phyloP scores from a whole-genome alignment of 2,329 filamentous ascomycete species.

The Sporothrix pseudoabietina region DNA sequence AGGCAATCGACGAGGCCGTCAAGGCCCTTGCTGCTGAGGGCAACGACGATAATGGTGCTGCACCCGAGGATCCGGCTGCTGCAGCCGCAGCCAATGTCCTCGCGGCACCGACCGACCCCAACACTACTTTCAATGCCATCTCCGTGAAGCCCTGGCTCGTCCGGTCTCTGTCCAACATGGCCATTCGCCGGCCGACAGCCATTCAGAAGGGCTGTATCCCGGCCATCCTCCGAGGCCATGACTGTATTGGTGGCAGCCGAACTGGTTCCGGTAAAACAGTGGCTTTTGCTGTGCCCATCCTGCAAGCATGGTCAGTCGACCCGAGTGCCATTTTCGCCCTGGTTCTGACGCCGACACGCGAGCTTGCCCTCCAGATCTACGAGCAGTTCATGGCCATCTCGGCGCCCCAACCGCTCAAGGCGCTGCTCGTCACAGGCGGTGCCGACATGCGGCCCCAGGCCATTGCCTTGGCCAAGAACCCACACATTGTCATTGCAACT shows the following conservation, averaged over 20 bases:
- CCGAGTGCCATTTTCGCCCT: constrained; percentile 89
- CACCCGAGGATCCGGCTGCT: constrained; percentile 11
- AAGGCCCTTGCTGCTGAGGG: not conserved
- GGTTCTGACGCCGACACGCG: constrained; percentile 84
- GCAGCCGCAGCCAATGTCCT: constrained; percentile 39
- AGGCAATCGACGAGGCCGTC: constrained; percentile 23
- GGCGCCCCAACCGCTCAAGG: constrained; percentile 82
- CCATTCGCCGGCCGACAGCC: constrained; percentile 83
- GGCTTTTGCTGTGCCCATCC: constrained; percentile 89
- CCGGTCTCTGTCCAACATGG: constrained; percentile 71
- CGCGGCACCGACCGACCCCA: constrained; percentile 56
- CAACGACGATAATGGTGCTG: not conserved
- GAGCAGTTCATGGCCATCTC: constrained; percentile 96
- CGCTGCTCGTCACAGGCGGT: constrained; percentile 86
- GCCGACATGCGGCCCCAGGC: constrained; percentile 91
- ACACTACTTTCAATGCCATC: constrained; percentile 70
- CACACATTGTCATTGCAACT: constrained; percentile 92
- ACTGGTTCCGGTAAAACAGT: constrained; percentile 98
- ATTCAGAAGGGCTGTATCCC: constrained; percentile 95
- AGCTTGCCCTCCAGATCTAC: constrained; percentile 92
- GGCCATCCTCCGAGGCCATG: constrained; percentile 83
- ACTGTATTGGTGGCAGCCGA: constrained; percentile 92
- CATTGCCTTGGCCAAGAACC: constrained; percentile 75
- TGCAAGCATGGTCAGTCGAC: constrained; percentile 92
- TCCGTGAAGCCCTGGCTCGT: constrained; percentile 85